Evolutionary conservation across 106 monocot genomes (phyloP).

Genomic region (Dendrobium chrysotoxum): DNA sequence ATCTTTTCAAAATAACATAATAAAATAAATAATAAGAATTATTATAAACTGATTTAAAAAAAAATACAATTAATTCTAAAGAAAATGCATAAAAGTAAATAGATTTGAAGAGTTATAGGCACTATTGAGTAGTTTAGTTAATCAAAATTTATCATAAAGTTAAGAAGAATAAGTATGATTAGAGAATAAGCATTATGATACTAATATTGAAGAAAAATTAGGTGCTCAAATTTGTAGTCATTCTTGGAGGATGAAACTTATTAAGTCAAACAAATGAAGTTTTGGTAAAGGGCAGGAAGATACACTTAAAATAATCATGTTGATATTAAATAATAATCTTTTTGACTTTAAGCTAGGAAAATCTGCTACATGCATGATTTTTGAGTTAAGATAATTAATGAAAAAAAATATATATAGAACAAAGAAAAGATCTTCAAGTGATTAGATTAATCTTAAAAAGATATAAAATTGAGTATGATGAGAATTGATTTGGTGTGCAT

Average conservation of each 20-base stretch:
- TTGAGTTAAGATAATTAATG: background rate
- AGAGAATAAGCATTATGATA: background rate
- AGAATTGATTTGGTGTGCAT: background rate
- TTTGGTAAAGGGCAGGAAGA: background rate
- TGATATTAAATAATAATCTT: background rate
- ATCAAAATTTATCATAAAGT: background rate
- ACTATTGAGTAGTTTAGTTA: background rate
- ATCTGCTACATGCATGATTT: background rate
- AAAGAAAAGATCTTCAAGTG: background rate
- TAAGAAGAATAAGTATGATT: background rate
- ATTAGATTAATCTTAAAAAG: no score
- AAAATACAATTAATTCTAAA: background rate
- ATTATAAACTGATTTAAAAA: background rate
- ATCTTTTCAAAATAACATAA: no score
- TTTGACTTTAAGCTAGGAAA: background rate
- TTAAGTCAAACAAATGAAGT: no score
- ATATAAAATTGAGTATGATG: background rate
- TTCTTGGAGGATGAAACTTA: background rate
- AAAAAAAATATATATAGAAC: background rate
- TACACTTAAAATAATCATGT: background rate
- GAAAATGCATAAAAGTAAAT: background rate
- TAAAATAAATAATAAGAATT: background rate
- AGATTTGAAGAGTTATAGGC: background rate
- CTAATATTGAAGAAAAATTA: background rate
- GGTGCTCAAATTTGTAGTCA: background rate